Conservation (phyloP, 768 basidiomycete species). For the Gloeopeniophorella convolvens region DNA sequence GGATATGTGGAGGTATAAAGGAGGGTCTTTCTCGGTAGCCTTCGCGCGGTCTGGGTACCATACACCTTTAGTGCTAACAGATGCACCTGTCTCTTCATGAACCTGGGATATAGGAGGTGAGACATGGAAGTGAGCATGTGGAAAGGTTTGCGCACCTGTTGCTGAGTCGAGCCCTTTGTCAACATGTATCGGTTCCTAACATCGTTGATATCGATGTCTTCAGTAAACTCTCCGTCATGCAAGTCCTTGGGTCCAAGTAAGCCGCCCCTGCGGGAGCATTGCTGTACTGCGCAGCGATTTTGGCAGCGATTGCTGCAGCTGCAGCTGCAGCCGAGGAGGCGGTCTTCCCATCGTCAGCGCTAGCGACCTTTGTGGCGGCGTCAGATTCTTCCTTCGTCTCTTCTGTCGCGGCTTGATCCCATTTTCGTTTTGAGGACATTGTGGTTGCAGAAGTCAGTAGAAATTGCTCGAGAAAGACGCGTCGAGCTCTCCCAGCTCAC, state of each 20-base stretch:
- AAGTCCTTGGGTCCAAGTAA: constrained; percentile 50
- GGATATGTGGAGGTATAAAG: constrained; percentile 89
- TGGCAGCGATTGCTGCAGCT: constrained; percentile 85
- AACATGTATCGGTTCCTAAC: constrained; percentile 89
- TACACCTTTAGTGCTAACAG: constrained; percentile 85
- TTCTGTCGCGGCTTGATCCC: constrained; percentile 60
- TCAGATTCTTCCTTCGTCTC: constrained; percentile 38
- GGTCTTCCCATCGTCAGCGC: constrained; percentile 49
- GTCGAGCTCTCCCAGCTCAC: background rate
- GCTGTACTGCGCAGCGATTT: constrained; percentile 85
- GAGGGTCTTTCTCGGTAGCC: constrained; percentile 88
- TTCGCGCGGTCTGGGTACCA: constrained; percentile 95
- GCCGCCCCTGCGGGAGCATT: constrained; percentile 34
- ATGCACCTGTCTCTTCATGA: constrained; percentile 85
- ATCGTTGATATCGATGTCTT: constrained; percentile 97
- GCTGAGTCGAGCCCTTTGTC: constrained; percentile 89
- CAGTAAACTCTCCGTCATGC: constrained; percentile 74
- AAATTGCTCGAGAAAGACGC: background rate
- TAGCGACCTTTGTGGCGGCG: constrained; percentile 35
- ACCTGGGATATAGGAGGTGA: constrained; percentile 48
- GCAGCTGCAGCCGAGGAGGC: constrained; percentile 70
- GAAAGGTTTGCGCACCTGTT: constrained; percentile 53
- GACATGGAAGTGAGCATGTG: background rate
- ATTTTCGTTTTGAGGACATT: constrained; percentile 75
- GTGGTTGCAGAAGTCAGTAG: background rate